Conservation (phyloP, 2,329 filamentous ascomycete genomes). For the Hirsutella rhossiliensis region DNA sequence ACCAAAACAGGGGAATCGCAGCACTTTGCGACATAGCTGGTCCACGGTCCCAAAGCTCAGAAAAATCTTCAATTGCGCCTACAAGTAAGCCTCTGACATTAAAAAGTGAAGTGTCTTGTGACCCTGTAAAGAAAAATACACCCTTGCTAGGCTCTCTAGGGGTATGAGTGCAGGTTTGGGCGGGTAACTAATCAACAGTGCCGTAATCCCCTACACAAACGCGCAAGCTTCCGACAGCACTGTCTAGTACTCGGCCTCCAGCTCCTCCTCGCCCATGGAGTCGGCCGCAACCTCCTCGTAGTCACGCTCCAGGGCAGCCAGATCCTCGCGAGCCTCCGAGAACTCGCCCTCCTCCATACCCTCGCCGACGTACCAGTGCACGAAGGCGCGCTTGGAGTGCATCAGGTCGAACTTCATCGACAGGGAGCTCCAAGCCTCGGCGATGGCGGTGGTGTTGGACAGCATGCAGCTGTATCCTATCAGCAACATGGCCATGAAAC, state of each 20-base stretch:
- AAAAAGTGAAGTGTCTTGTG: conserved; percentile 21
- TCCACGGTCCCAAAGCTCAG: too few relatives aligned
- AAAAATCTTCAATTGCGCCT: background rate
- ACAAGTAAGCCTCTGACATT: conserved; percentile 15
- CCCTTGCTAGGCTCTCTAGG: conserved; percentile 14
- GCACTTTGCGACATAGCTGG: too few relatives aligned
- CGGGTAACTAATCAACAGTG: conserved; percentile 7
- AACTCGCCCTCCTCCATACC: conserved; percentile 99
- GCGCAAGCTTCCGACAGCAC: conserved; percentile 3
- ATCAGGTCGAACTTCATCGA: conserved; percentile 99
- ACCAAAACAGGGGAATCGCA: too few relatives aligned
- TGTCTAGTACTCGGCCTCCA: conserved; percentile 81
- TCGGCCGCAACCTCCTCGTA: conserved; percentile 98
- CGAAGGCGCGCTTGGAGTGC: conserved; percentile 99
- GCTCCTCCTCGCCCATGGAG: conserved; percentile 77
- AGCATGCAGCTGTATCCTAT: conserved; percentile 70
- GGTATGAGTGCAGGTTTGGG: conserved; percentile 16
- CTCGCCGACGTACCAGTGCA: conserved; percentile 99
- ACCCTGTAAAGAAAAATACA: conserved; percentile 27
- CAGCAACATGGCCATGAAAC: conserved; percentile 8
- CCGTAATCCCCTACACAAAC: conserved; percentile 5
- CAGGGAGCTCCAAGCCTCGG: conserved; percentile 93
- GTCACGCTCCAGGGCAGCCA: conserved; percentile 94
- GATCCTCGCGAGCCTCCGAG: conserved; percentile 95
- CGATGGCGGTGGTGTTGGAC: conserved; percentile 96